Base-by-base conservation (phyloP, 208 protist genomes). In the Leishmania gerbilli region DNA sequence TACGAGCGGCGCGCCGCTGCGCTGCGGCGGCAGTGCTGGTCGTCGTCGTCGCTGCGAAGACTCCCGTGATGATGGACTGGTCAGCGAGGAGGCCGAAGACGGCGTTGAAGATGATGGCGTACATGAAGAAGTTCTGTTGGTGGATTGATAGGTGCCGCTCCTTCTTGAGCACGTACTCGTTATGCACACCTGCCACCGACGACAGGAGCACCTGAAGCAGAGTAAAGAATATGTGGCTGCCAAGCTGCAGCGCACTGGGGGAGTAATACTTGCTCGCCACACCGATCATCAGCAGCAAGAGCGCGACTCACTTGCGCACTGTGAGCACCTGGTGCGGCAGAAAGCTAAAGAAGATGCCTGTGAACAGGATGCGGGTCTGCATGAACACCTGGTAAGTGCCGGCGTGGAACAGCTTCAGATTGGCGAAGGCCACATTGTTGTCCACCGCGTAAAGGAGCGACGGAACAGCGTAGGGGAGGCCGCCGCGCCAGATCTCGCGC, bases 401-500 rank as follows among this genome's bases (percentile, higher is more conserved):
- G 15, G 90, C 79, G 82, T 97, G 84, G 77, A 95, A 89, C 15
- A 85, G 64, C 40, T 77, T 69, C 1, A 97, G 81, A 77, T 93
- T 96, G 69, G 89, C 72, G 76, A 92, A 97, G 3, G 91, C 95
- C 31, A 97, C 27, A 82, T 96, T 96, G 86, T 97, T 94, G 84
- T 95, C 95, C 21, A 97, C 78, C 7, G 88, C 89, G 81, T 97
- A 97, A n/a, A 94, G 79, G 27, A 93, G 68, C 8, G 93, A 84
- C 2, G 90, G 86, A 1, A 94, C 67, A 17, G 88, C 74, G 78
- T 92, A 95, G 17, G 83, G 58, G 5, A 89, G 49, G 34, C 92
- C 88, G 19, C 81, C 81, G 21, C 76, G 71, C 90, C 89, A 96
- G 42, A 91, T 53, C 53, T 75, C 79, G 13, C 76, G 17, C 0